A percentile compares a stretch with the other conserved stretches of the same genome.
These are phyloP conservation scores for Fagopyrum tataricum DNA, from an alignment of 148 eudicot genomes.

Conservation along the genomic window DNA sequence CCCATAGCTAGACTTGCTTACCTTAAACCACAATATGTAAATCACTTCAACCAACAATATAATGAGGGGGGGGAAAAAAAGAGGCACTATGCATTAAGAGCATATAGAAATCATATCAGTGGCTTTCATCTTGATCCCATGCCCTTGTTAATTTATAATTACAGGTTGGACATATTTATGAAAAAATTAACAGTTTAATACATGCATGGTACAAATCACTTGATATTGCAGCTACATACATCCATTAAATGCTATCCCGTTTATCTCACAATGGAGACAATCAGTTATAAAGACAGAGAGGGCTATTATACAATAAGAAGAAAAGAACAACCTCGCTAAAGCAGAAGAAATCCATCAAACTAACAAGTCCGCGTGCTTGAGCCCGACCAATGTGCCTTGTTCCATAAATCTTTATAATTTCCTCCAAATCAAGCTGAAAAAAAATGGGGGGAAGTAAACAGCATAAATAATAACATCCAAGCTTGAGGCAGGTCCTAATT, in stretches of 20 bases:
- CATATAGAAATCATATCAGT: not conserved
- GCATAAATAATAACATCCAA: not conserved
- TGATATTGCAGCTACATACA: not conserved
- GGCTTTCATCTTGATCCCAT: not conserved
- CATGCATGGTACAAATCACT: not conserved
- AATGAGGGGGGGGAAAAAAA: not conserved
- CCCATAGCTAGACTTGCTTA: not conserved
- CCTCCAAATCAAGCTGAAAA: slow-evolving; percentile 65
- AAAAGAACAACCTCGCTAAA: slow-evolving; percentile 76
- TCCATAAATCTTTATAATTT: slow-evolving; percentile 79
- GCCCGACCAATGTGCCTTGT: slow-evolving; percentile 93
- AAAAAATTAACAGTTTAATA: not conserved
- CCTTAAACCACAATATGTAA: not conserved
- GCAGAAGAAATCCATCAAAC: slow-evolving; percentile 99
- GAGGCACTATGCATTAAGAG: not conserved
- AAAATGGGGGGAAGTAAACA: slow-evolving; percentile 9
- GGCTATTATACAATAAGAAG: slow-evolving; percentile 8
- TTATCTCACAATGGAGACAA: not conserved
- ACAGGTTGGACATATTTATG: not conserved
- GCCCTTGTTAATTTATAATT: not conserved
- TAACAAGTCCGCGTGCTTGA: slow-evolving; percentile 86
- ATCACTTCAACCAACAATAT: not conserved
- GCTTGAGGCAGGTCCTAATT: not conserved
- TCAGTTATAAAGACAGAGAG: not conserved
- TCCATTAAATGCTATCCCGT: not conserved